Base-by-base conservation (phyloP, 352 stramenopile species). In the Phytophthora ohioensis region DNA sequence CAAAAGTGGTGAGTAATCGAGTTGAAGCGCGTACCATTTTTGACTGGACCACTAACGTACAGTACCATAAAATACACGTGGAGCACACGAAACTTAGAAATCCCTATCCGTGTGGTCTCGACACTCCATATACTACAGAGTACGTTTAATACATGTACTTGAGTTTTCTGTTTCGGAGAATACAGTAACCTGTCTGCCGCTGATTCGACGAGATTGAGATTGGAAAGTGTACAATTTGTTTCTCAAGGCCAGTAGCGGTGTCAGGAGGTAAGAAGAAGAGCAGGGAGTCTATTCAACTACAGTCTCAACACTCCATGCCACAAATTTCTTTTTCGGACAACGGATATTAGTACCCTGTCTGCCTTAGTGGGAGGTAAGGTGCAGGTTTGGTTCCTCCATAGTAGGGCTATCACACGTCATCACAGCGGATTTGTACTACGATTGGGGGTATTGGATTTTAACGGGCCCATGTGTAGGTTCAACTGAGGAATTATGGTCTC, bases 361-460 rank as follows among this genome's bases (percentile, higher is more conserved):
- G 48, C 12, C 32, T 46, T 36, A 48, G 56, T 54, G 41, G 21
- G 32, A 34, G 43, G 17, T 56, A 27, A 27, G 21, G 21, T 27
- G 21, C 21, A 27, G 21, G 21, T 12, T 39, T 56, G n/a, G 9
- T 47, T 64, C 13, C 31, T 10, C 34, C 12, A 41, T 11, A 38
- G 32, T 45, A 31, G 9, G 47, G 38, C 15, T 31, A 32, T 27
- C 62, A 43, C 38, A 65, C 63, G 45, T 70, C 63, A 64, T 70
- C 65, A 65, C 36, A 45, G 17, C 13, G 36, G 31, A 63, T 46
- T 62, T 41, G 34, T 64, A 69, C 62, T 52, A 69, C 61, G 51
- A 69, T 64, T 49, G 10, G 52, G 13, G 17, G 11, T 42, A 13
- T 49, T 64, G 62, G 62, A 69, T 67, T 62, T 72, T 70, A 31